Conservation (phyloP, 352 stramenopile species). For the Phytophthora podocarpi region DNA sequence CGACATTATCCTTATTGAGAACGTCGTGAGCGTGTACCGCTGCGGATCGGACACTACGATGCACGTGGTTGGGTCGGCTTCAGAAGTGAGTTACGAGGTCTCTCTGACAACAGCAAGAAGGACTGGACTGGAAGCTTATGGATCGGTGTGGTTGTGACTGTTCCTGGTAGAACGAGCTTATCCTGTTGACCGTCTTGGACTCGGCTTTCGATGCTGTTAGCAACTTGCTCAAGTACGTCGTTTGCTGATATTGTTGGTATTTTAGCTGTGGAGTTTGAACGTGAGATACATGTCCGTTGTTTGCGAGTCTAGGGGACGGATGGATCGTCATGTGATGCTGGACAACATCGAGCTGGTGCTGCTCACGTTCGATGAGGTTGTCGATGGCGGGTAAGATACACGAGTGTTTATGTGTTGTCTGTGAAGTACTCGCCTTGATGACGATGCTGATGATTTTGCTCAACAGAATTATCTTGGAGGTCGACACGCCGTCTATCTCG, state of each 20-base stretch:
- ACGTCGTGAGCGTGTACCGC: constrained; percentile 91
- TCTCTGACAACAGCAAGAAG: neutral
- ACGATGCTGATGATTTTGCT: neutral
- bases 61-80: constrained; percentile 84
- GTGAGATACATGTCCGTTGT: neutral
- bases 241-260: neutral
- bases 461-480: constrained; percentile 87
- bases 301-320: constrained; percentile 57
- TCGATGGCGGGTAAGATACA: constrained; percentile 80
- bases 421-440: neutral
- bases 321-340: constrained; percentile 89
- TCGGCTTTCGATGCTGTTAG: constrained; percentile 86
- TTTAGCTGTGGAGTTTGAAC: neutral
- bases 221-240: constrained; percentile 84
- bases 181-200: constrained; percentile 86
- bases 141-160: neutral
- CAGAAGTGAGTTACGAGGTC: constrained; percentile 59
- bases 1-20: constrained; percentile 91
- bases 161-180: constrained; percentile 85
- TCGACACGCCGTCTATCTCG: constrained; percentile 87
- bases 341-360: constrained; percentile 93
- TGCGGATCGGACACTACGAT: constrained; percentile 88
- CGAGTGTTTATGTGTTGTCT: neutral
- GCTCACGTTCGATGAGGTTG: constrained; percentile 90
- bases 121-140: neutral